A percentile compares a stretch with the other conserved stretches of the same genome.
These are phyloP conservation scores for Pterulicium gracile DNA, from an alignment of 1,284 basidiomycete species.

Conservation along the genomic window DNA sequence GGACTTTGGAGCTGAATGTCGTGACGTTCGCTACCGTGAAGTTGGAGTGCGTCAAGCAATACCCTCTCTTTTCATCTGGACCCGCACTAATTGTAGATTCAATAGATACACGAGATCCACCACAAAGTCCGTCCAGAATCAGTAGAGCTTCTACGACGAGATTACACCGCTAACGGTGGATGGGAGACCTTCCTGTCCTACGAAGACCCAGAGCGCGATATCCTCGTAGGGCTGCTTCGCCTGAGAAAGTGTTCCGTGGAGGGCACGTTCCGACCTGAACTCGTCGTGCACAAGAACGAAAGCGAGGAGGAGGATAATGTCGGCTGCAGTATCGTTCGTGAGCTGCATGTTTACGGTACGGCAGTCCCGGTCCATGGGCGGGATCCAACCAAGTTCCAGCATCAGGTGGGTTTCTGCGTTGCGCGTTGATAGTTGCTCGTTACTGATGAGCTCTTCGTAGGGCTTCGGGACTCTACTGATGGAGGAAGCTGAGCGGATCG, in stretches of 20 bases:
- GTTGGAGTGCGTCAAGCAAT: constrained; percentile 78
- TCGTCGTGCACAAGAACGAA: constrained; percentile 35
- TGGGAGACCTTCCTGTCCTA: constrained; percentile 99
- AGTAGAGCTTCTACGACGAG: constrained; percentile 92
- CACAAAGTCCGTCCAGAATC: constrained; percentile 94
- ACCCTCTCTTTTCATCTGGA: no score
- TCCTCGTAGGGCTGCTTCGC: constrained; percentile 88
- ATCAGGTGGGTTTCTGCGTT: constrained; percentile 61
- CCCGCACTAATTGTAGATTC: background rate
- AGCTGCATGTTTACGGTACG: constrained; percentile 98
- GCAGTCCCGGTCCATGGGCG: constrained; percentile 95
- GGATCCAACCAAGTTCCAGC: constrained; percentile 97
- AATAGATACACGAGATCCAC: constrained; percentile 94
- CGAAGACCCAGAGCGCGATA: constrained; percentile 95
- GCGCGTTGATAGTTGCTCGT: constrained; percentile 7
- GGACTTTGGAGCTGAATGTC: constrained; percentile 96
- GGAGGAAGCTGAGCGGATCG: constrained; percentile 99
- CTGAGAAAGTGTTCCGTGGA: constrained; percentile 93
- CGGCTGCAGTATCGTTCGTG: constrained; percentile 89
- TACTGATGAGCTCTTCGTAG: constrained; percentile 27
- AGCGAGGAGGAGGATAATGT: constrained; percentile 53
- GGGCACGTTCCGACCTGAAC: constrained; percentile 92
- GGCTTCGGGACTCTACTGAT: constrained; percentile 97
- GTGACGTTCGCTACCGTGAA: constrained; percentile 96
- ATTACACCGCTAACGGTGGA: constrained; percentile 95